Conservation (phyloP, 2,329 filamentous ascomycete species). For the Massarina eburnea region DNA sequence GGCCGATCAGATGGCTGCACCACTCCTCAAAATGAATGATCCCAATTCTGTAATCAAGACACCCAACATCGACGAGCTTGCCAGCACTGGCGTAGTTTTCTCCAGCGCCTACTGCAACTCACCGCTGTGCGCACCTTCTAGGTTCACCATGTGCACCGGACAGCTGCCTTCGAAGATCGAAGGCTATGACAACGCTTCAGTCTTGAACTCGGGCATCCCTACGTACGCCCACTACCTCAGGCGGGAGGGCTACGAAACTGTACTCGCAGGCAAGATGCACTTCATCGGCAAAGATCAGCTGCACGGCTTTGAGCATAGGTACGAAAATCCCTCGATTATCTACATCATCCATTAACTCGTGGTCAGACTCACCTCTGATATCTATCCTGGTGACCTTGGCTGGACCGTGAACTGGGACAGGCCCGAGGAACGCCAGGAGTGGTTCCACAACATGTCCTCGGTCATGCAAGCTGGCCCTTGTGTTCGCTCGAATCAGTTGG, state of each 20-base stretch:
- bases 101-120: constrained; percentile 94
- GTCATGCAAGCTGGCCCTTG: constrained; percentile 88
- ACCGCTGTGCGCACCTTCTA: constrained; percentile 86
- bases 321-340: constrained; percentile 1
- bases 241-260: constrained; percentile 82
- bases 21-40: constrained; percentile 90
- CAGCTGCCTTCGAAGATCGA: constrained; percentile 89
- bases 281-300: constrained; percentile 89
- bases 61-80: constrained; percentile 82
- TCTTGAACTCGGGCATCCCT: constrained; percentile 79
- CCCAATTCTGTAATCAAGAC: constrained; percentile 86
- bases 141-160: constrained; percentile 93
- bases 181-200: constrained; percentile 87
- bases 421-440: constrained; percentile 80
- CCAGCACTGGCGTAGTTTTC: constrained; percentile 81
- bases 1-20: constrained; percentile 92
- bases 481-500: constrained; percentile 89
- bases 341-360: constrained; percentile 1
- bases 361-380: constrained; percentile 80
- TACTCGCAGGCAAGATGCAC: constrained; percentile 94
- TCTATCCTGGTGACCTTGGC: constrained; percentile 91
- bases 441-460: constrained; percentile 92
- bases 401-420: constrained; percentile 97
- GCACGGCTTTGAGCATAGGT: constrained; percentile 81
- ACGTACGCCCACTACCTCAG: constrained; percentile 93